Evolutionary conservation across 2,329 filamentous ascomycete genomes (phyloP).

Genomic region (Mycosphaerella arachidis): DNA sequence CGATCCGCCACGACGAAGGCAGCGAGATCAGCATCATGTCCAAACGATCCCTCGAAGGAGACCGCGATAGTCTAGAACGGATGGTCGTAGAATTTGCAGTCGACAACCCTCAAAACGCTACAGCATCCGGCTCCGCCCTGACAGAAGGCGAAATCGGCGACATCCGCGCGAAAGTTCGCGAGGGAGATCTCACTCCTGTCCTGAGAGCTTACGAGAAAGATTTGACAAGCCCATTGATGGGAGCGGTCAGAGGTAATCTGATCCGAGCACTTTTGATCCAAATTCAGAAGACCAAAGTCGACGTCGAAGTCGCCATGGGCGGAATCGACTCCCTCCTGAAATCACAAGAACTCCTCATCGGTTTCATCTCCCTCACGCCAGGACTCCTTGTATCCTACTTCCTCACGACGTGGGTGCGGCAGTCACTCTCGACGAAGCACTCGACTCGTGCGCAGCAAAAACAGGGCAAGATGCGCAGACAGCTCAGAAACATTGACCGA

Average conservation of each 20-base stretch:
- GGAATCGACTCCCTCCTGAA: conserved; percentile 92
- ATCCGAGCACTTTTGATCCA: conserved; percentile 89
- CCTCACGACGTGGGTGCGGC: conserved; percentile 66
- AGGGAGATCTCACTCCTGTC: conserved; percentile 90
- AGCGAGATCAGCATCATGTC: conserved; percentile 98
- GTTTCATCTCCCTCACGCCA: conserved; percentile 91
- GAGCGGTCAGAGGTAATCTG: conserved; percentile 79
- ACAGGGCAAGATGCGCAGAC: conserved; percentile 67
- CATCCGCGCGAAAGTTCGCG: conserved; percentile 73
- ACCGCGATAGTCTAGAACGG: conserved; percentile 85
- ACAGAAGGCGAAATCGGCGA: conserved; percentile 66
- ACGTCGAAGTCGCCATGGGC: conserved; percentile 91
- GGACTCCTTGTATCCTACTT: conserved; percentile 82
- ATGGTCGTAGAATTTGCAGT: conserved; percentile 97
- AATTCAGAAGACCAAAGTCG: conserved; percentile 97
- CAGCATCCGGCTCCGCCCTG: conserved; percentile 44
- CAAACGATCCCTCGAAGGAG: conserved; percentile 81
- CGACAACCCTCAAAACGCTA: conserved; percentile 65
- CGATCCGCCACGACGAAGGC: conserved; percentile 85
- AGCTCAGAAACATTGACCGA: conserved; percentile 83
- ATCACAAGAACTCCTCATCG: conserved; percentile 95
- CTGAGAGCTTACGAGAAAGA: conserved; percentile 88
- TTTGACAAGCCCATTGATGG: conserved; percentile 72
- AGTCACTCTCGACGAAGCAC: conserved; percentile 64
- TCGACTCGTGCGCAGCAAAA: conserved; percentile 62